phyloP scores from a whole-genome alignment of 2,329 filamentous ascomycete genomes.

The Colletotrichum somersetense region DNA sequence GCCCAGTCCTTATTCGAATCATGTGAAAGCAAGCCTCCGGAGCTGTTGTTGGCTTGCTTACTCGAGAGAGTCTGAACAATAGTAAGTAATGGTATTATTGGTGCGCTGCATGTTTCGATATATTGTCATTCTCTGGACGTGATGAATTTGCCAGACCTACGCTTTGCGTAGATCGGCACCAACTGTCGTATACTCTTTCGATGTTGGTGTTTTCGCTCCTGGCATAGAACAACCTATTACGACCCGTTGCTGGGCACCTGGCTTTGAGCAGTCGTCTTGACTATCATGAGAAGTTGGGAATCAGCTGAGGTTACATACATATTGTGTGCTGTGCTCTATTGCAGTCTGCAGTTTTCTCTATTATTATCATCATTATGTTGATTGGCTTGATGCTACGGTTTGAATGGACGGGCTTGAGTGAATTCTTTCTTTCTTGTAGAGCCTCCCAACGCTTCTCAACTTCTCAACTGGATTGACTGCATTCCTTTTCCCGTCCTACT shows the following conservation, averaged over 20 bases:
- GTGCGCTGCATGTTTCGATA: not conserved
- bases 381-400: not conserved
- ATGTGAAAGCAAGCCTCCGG: not conserved
- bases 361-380: not conserved
- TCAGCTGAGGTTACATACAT: slow-evolving; percentile 43
- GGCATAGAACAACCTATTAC: slow-evolving; percentile 38
- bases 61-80: not conserved
- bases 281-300: slow-evolving; percentile 44
- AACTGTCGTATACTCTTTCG: slow-evolving; percentile 24
- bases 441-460: not conserved
- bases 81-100: too few relatives aligned
- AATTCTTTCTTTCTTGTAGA: not conserved
- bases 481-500: too few relatives aligned
- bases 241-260: slow-evolving; percentile 44
- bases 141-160: slow-evolving; percentile 37
- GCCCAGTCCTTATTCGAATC: too few relatives aligned
- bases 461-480: not conserved
- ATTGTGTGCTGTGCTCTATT: not conserved
- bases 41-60: not conserved
- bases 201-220: slow-evolving; percentile 42
- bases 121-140: not conserved
- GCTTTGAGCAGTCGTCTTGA: slow-evolving; percentile 44
- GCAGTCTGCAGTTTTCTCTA: too few relatives aligned
- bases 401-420: not conserved
- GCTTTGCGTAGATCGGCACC: slow-evolving; percentile 41